Percentiles rank a stretch among this genome's conserved stretches.
Evolutionary conservation across 129 eudicot genomes (phyloP).

Genomic region (Flaveria sonorensis): DNA sequence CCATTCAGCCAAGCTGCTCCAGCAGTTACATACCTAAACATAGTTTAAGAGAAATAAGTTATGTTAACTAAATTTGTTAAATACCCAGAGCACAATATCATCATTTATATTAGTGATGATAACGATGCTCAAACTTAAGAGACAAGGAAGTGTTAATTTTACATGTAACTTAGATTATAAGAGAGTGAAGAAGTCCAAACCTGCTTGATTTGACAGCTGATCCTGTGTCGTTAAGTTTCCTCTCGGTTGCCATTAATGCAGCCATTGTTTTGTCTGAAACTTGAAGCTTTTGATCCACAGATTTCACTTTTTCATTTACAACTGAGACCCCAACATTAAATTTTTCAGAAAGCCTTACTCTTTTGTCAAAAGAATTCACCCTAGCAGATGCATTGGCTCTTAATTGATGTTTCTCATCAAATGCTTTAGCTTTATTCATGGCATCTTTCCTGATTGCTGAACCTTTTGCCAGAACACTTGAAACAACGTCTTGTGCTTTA

Average conservation of each 20-base stretch:
- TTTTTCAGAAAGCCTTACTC: constrained; percentile 82
- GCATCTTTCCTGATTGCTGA: constrained; percentile 92
- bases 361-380: constrained; percentile 77
- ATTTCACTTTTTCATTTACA: constrained; percentile 90
- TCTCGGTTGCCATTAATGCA: constrained; percentile 88
- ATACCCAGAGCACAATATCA: constrained; percentile 8
- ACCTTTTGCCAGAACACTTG: constrained; percentile 88
- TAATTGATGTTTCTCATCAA: constrained; percentile 89
- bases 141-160: background rate
- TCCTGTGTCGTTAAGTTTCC: constrained; percentile 87
- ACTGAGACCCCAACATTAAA: constrained; percentile 79
- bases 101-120: constrained; percentile 2
- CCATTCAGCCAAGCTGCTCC: constrained; percentile 97
- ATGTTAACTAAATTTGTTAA: background rate
- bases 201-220: constrained; percentile 99
- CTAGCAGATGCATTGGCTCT: constrained; percentile 90
- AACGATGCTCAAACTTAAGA: background rate
- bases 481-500: constrained; percentile 92
- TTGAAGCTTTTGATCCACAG: constrained; percentile 92
- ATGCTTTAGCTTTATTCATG: constrained; percentile 85
- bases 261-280: constrained; percentile 99
- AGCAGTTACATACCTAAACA: constrained; percentile 84
- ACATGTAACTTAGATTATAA: constrained; percentile 1
- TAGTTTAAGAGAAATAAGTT: background rate
- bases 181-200: constrained; percentile 30